Percentiles rank a stretch among this genome's conserved stretches.
Conservation (phyloP, 176 grass and related monocot species). For the Rhynchospora tenuis region DNA sequence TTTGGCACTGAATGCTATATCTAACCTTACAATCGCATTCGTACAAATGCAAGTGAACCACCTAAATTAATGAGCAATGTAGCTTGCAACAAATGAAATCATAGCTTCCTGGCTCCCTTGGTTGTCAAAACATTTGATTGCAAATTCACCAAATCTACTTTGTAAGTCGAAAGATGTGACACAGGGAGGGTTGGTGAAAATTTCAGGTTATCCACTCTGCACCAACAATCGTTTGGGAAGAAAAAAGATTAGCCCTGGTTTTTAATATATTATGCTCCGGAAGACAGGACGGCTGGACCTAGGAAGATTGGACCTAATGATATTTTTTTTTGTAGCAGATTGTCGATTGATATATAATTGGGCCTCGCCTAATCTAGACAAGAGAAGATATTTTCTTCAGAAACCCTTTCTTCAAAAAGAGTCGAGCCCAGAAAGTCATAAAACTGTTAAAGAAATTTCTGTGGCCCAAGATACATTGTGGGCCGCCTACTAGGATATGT, state of each 20-base stretch:
- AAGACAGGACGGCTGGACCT: no score
- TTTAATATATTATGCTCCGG: background rate
- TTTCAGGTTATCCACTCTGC: background rate
- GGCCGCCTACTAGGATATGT: slow-evolving; percentile 46
- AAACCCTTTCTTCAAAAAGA: background rate
- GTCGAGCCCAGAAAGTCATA: background rate
- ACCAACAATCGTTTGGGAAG: background rate
- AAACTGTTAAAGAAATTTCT: background rate
- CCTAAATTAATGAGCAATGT: background rate
- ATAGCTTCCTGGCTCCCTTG: background rate
- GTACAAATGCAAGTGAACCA: background rate
- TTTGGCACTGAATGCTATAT: background rate
- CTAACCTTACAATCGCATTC: background rate
- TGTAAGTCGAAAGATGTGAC: background rate
- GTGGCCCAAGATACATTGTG: slow-evolving; percentile 30
- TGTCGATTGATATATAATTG: background rate
- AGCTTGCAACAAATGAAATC: background rate
- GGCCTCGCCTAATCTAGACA: background rate
- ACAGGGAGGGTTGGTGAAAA: background rate
- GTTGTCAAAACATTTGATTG: background rate
- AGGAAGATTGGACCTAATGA: no score
- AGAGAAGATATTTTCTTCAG: background rate
- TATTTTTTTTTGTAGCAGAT: background rate
- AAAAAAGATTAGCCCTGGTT: background rate
- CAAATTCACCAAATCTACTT: slow-evolving; percentile 3